Conservation (phyloP, 805 yeast species). For the Yamadazyma endophytica region DNA sequence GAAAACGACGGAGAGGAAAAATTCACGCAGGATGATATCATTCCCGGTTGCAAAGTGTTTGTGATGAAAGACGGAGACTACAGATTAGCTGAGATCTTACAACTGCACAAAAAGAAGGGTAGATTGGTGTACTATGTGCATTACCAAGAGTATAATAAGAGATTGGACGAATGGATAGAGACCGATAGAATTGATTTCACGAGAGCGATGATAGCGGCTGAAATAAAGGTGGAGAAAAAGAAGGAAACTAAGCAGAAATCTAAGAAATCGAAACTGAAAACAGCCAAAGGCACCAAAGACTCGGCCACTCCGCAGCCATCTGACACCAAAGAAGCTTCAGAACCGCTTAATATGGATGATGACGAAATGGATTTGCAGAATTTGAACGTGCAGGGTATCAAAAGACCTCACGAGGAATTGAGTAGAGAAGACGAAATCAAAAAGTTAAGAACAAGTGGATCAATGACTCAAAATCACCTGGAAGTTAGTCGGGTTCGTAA, state of each 20-base stretch:
- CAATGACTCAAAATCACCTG: constrained; percentile 85
- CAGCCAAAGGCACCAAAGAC: constrained; percentile 26
- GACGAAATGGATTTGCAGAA: constrained; percentile 84
- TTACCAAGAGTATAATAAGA: constrained; percentile 89
- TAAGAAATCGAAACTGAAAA: constrained; percentile 19
- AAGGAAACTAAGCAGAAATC: constrained; percentile 27
- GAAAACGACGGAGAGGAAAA: constrained; percentile 3
- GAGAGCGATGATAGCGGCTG: constrained; percentile 70
- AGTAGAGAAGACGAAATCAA: constrained; percentile 90
- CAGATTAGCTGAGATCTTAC: constrained; percentile 81
- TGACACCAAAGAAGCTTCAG: constrained; percentile 23
- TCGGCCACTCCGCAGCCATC: constrained; percentile 23
- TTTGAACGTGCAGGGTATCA: constrained; percentile 78
- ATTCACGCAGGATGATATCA: constrained; percentile 45
- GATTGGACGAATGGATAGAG: constrained; percentile 93
- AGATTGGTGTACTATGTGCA: constrained; percentile 86
- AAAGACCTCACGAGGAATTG: constrained; percentile 62
- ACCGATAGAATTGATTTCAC: constrained; percentile 66
- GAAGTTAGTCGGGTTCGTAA: constrained; percentile 92
- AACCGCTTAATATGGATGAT: constrained; percentile 22
- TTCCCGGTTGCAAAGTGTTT: constrained; percentile 76
- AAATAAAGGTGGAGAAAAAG: constrained; percentile 47
- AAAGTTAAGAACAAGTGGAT: constrained; percentile 88
- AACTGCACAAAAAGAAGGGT: constrained; percentile 70
- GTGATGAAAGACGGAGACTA: constrained; percentile 77